Conservation (phyloP, 2,329 filamentous ascomycete species). For the Monilinia polystroma region DNA sequence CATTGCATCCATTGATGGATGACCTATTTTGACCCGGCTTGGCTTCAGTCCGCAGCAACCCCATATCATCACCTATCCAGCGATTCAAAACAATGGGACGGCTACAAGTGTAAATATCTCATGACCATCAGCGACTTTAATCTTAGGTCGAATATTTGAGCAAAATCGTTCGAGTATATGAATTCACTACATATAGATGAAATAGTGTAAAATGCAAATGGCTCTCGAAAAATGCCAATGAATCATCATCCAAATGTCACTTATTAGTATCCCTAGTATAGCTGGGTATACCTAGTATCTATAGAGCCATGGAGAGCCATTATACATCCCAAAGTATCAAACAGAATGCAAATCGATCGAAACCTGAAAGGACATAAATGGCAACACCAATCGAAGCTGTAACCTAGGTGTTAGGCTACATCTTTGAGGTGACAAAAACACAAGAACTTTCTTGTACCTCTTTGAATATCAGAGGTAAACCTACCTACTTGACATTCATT, state of each 20-base stretch:
- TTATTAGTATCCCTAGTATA: not conserved
- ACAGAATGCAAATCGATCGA: not conserved
- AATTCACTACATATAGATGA: not conserved
- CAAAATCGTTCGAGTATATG: not conserved
- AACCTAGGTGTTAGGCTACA: not conserved
- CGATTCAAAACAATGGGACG: not conserved
- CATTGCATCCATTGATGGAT: slow-evolving; percentile 3
- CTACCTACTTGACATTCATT: not conserved
- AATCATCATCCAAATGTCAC: not conserved
- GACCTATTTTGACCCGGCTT: not conserved
- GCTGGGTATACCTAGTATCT: not conserved
- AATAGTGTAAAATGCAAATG: not conserved
- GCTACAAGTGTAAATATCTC: not conserved
- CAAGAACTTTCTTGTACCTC: slow-evolving; percentile 7
- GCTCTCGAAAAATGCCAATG: not conserved
- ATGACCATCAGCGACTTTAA: not conserved
- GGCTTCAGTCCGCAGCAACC: not conserved
- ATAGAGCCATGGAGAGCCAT: not conserved
- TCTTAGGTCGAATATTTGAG: no score
- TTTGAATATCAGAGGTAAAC: not conserved
- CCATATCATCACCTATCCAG: not conserved
- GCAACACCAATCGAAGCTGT: not conserved
- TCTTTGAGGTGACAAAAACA: not conserved
- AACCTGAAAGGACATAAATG: not conserved
- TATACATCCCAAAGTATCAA: not conserved